Percentiles rank a stretch among this genome's conserved stretches.
Conservation (phyloP, 768 basidiomycete genomes). For the Phylloporus arenicola region DNA sequence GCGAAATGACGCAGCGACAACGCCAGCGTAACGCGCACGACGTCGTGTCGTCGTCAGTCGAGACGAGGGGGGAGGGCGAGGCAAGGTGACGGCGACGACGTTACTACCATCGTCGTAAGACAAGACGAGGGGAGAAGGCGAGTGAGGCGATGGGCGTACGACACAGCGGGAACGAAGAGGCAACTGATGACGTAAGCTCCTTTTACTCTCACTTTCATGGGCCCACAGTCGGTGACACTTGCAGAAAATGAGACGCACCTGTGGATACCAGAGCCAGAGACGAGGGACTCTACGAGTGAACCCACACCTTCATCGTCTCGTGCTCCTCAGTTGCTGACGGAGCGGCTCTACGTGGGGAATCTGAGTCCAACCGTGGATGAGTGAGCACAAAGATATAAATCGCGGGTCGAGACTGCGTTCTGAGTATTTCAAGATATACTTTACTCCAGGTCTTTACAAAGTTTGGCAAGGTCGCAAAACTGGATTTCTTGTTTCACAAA, state of each 20-base stretch:
- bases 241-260: slow-evolving; percentile 18
- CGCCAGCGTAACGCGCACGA: too few relatives aligned
- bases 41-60: too few relatives aligned
- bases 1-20: too few relatives aligned
- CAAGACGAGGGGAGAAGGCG: too few relatives aligned
- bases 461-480: slow-evolving; percentile 86
- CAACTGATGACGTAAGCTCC: slow-evolving; percentile 15
- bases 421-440: slow-evolving; percentile 55
- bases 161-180: too few relatives aligned
- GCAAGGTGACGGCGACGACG: too few relatives aligned
- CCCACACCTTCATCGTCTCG: slow-evolving; percentile 23
- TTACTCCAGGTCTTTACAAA: slow-evolving; percentile 87
- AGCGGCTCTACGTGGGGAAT: slow-evolving; percentile 88
- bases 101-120: too few relatives aligned
- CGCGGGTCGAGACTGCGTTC: not conserved
- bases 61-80: too few relatives aligned
- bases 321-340: slow-evolving; percentile 41
- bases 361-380: slow-evolving; percentile 83
- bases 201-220: slow-evolving; percentile 9
- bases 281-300: slow-evolving; percentile 12
- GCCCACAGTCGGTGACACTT: not conserved
- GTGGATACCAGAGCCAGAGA: slow-evolving; percentile 30
- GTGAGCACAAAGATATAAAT: slow-evolving; percentile 37
- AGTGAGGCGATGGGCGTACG: too few relatives aligned
- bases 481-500: slow-evolving; percentile 96